These are phyloP conservation scores for Paecilomyces formosus DNA, from an alignment of 2,329 filamentous ascomycete genomes.

Conservation along the genomic window DNA sequence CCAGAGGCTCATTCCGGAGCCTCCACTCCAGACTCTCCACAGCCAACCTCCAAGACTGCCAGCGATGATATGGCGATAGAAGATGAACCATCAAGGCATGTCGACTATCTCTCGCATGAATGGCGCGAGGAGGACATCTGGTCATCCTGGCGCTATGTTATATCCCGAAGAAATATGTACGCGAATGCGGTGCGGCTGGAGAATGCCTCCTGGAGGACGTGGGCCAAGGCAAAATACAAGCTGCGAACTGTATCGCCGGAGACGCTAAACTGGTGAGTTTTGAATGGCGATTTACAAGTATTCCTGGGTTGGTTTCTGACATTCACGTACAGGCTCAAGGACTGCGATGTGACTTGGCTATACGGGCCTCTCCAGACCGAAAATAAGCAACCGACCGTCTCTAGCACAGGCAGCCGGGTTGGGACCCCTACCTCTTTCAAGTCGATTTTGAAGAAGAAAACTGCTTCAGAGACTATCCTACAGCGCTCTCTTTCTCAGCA, in stretches of 20 bases:
- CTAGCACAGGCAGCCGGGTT: slow-evolving; percentile 44
- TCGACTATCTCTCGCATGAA: slow-evolving; percentile 90
- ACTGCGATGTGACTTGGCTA: slow-evolving; percentile 94
- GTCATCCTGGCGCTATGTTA: slow-evolving; percentile 93
- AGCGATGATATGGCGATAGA: slow-evolving; percentile 74
- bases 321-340: slow-evolving; percentile 66
- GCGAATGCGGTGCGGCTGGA: slow-evolving; percentile 76
- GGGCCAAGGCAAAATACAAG: slow-evolving; percentile 86
- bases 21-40: slow-evolving; percentile 40
- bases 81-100: slow-evolving; percentile 71
- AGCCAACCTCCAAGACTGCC: slow-evolving; percentile 57
- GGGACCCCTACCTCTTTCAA: slow-evolving; percentile 67
- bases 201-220: slow-evolving; percentile 95
- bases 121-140: slow-evolving; percentile 96
- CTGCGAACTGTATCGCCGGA: slow-evolving; percentile 85
- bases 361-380: slow-evolving; percentile 86
- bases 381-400: slow-evolving; percentile 45
- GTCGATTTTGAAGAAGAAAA: slow-evolving; percentile 92
- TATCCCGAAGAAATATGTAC: slow-evolving; percentile 70
- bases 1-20: slow-evolving; percentile 13
- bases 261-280: slow-evolving; percentile 79
- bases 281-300: not conserved
- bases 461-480: slow-evolving; percentile 91
- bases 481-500: slow-evolving; percentile 82
- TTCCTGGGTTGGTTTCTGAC: not conserved